A percentile compares a stretch with the other conserved stretches of the same genome.
Conservation (phyloP, 352 stramenopile genomes). For the Plasmopara muralis region DNA sequence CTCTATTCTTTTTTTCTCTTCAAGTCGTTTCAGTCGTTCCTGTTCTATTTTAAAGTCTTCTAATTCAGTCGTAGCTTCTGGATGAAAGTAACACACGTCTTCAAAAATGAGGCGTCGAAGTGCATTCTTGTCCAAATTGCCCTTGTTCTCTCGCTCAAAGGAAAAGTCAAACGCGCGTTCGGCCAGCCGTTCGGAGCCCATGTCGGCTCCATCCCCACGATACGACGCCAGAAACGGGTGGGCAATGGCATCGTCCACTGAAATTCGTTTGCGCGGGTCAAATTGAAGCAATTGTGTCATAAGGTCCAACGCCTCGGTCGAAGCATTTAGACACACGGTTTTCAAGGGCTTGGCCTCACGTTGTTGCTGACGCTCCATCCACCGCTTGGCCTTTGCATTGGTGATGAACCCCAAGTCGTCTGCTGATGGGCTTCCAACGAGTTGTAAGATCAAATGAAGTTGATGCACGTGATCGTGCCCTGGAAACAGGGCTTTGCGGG, state of each 20-base stretch:
- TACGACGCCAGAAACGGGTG: constrained; percentile 75
- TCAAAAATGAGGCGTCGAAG: constrained; percentile 78
- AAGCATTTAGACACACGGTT: constrained; percentile 49
- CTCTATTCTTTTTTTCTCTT: constrained; percentile 21
- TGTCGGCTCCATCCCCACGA: constrained; percentile 42
- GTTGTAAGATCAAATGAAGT: constrained; percentile 84
- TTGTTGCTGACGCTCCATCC: constrained; percentile 69
- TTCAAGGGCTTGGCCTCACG: constrained; percentile 45
- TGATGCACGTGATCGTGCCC: constrained; percentile 83
- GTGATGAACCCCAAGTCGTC: constrained; percentile 77
- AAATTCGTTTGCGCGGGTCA: constrained; percentile 74
- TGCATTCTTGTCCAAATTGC: constrained; percentile 70
- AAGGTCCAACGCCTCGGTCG: constrained; percentile 69
- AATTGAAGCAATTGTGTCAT: constrained; percentile 85
- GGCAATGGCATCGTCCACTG: constrained; percentile 62
- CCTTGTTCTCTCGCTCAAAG: constrained; percentile 61
- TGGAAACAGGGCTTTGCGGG: constrained; percentile 67
- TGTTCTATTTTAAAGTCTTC: constrained; percentile 45
- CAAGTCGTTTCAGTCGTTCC: constrained; percentile 28
- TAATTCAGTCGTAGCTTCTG: constrained; percentile 55
- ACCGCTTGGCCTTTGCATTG: constrained; percentile 77
- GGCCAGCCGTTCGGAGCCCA: constrained; percentile 30
- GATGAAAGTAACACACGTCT: constrained; percentile 81
- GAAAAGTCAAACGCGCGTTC: constrained; percentile 68
- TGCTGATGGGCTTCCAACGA: constrained; percentile 53